Percentiles rank a stretch among this genome's conserved stretches.
Evolutionary conservation across 495 filamentous ascomycete species (phyloP).

Genomic region (Xylaria telfairii): DNA sequence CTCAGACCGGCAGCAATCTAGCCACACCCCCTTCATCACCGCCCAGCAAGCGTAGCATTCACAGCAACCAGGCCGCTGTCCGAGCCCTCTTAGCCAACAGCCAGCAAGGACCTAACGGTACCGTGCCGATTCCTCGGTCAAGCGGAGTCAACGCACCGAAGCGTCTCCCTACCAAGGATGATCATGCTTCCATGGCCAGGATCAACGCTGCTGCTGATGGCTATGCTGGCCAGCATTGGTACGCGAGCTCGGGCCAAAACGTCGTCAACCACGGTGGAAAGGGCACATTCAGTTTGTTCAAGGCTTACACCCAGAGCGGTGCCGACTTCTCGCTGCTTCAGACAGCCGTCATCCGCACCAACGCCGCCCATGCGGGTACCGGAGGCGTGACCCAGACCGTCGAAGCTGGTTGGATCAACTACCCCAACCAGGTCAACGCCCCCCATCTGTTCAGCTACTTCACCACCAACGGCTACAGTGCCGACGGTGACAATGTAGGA

Average conservation of each 20-base stretch:
- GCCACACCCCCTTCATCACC: constrained; percentile 29
- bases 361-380: constrained; percentile 3
- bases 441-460: constrained; percentile 39
- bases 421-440: constrained; percentile 26
- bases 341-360: constrained; percentile 29
- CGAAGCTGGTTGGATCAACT: constrained; percentile 41
- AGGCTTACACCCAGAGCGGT: constrained; percentile 23
- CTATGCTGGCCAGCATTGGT: constrained; percentile 30
- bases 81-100: constrained; percentile 4
- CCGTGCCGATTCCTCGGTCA: constrained; percentile 34
- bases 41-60: background rate
- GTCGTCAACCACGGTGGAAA: constrained; percentile 33
- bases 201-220: constrained; percentile 7
- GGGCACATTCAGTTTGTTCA: constrained; percentile 33
- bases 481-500: constrained; percentile 28
- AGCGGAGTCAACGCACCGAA: constrained; percentile 20
- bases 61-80: background rate
- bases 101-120: constrained; percentile 33
- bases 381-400: constrained; percentile 30
- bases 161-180: constrained; percentile 21
- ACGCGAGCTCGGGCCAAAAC: constrained; percentile 30
- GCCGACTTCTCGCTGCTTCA: constrained; percentile 41
- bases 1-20: constrained; percentile 29
- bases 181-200: background rate
- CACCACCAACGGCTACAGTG: constrained; percentile 35